Evolutionary conservation across 2,329 filamentous ascomycete species (phyloP), one percentile per base, ranked within the genome.

Genomic region (Diaporthe vexans): DNA sequence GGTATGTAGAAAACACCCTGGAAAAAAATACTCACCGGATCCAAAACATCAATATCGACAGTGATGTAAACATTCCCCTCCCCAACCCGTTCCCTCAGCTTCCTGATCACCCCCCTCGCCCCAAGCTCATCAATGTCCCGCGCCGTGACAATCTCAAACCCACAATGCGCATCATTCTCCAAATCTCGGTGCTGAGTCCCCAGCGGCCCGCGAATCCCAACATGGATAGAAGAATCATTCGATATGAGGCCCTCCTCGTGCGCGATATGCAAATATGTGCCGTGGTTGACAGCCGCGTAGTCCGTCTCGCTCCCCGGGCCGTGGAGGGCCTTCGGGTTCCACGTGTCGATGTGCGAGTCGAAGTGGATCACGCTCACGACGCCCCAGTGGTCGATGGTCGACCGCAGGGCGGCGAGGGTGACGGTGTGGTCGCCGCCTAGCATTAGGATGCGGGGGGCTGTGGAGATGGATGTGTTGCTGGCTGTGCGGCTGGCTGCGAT

Each of bases 41-140:
- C 94, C 68, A 96, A 85, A 0, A 95, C 93, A 82, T 96, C 94
- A 77, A 95, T 95, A 80, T 95, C 94, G 17, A 96, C 90, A 72
- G 89, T 93, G 26, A 96, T 86, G 79, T 96, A 96, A 10, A 91
- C 89, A 57, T 85, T 88, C 0, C 86, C 85, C 9, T 84, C 84
- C 1, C 82, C 82, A 0, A 91, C 87, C 15, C 89, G 84, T 1
- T 86, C 80, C 78, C 94, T 85, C 76, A 96, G 94, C 52, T 83
- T 84, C n/a, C 91, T 84, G 3, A 94, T 89, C 46, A 96, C 84
- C 0, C 92, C 93, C 52, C 87, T 85, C 0, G 88, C 84, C 3
- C 94, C 93, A 46, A 94, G 81, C 19, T 91, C 90, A 81, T 96
- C 94, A 58, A 96, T 91, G 76, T 95, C 94, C 76, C 90, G 83